Evolutionary conservation across 2,329 filamentous ascomycete species (phyloP), one percentile per base, ranked within the genome.

Genomic region (Harringtonia aguacate): DNA sequence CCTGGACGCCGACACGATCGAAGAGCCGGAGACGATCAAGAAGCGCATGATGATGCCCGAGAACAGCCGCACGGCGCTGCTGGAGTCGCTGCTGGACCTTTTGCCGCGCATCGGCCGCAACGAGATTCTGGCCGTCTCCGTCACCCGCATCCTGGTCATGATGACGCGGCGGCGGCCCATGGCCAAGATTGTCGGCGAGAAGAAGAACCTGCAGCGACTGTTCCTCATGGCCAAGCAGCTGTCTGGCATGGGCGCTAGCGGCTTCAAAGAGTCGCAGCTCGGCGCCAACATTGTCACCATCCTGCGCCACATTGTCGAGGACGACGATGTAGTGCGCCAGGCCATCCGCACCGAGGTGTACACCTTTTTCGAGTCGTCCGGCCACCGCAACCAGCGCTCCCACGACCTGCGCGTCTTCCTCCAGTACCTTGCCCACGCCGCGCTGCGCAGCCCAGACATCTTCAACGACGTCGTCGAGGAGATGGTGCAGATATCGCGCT

Each of bases 171-270:
- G 79, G 47, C 81, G 87, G 41, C 69, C 77, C 14, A 72, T 94
- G 48, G 89, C 92, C 3, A 75, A 79, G 50, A 69, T 75, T 36
- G 73, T 97, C 38, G 86, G 86, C 6, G 84, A 95, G 58, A 95
- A 88, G 66, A 84, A 81, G 58, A 94, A 94, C 54, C 71, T 98
- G 39, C 86, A 92, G 57, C 77, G 87, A 24, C 69, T 98, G 20
- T 97, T 98, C 62, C 77, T 95, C 41, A 95, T 97, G 86, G 80
- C 90, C 46, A 94, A 94, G 61, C 90, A 97, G 60, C 76, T 97
- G 47, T 81, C 86, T 18, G 85, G 84, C 22, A 75, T 80, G 27
- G 84, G 85, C 8, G 85, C 87, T 27, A 77, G 84, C 44, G 81
- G 82, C 44, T 73, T 98, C 10, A 71, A 66, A 48, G 69, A 73